These are phyloP conservation scores for Mortierella hygrophila DNA, from an alignment of 192 early-diverging fungal species.

Conservation along the genomic window DNA sequence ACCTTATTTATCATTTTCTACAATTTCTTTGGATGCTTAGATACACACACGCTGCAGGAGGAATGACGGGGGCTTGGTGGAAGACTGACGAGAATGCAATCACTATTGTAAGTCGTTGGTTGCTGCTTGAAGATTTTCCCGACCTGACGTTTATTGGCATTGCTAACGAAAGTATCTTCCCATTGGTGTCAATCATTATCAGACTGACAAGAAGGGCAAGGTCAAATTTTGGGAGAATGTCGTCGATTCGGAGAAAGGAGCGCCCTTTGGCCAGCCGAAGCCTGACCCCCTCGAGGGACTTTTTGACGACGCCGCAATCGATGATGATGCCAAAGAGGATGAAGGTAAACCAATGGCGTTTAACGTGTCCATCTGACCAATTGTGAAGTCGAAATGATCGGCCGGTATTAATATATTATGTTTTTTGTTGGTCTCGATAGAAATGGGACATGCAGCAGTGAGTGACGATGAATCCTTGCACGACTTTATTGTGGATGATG, in stretches of 20 bases:
- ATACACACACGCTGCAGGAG: not conserved
- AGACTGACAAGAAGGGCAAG: constrained; percentile 67
- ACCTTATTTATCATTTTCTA: not conserved
- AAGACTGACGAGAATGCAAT: not conserved
- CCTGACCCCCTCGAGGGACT: constrained; percentile 45
- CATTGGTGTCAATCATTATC: not conserved
- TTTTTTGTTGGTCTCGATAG: constrained; percentile 3
- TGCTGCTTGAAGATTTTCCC: not conserved
- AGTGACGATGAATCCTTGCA: constrained; percentile 72
- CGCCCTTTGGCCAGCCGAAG: constrained; percentile 43
- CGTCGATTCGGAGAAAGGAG: constrained; percentile 59
- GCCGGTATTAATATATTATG: not conserved
- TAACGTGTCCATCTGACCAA: not conserved
- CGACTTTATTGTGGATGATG: constrained; percentile 94
- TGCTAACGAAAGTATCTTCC: not conserved
- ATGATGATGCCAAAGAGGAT: constrained; percentile 10
- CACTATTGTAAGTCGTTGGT: not conserved
- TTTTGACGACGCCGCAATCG: constrained; percentile 60
- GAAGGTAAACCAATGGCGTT: constrained; percentile 13
- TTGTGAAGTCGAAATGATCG: not conserved
- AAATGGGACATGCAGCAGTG: constrained; percentile 44
- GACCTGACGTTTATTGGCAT: not conserved
- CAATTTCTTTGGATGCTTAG: not conserved
- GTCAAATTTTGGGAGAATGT: constrained; percentile 72
- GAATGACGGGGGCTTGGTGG: not conserved